These are phyloP conservation scores for Neurospora sp. DNA, from an alignment of 2,329 filamentous ascomycete species.

Conservation along the genomic window DNA sequence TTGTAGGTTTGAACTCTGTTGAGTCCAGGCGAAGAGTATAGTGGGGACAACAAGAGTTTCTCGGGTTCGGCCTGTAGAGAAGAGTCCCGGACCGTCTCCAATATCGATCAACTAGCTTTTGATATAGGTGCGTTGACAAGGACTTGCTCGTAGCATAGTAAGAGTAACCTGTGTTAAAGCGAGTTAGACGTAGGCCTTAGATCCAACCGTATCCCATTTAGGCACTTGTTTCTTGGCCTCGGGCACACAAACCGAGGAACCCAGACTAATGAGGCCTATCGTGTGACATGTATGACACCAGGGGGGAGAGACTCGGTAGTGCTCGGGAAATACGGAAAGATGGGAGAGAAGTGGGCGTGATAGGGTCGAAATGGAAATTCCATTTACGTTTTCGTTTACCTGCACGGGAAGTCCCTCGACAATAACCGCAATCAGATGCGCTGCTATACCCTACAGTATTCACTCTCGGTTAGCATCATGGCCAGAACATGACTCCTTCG, in stretches of 20 bases:
- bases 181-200: background rate
- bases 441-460: conserved; percentile 37
- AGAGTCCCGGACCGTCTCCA: conserved; percentile 67
- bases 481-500: background rate
- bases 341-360: background rate
- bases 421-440: conserved; percentile 44
- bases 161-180: conserved; percentile 47
- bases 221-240: background rate
- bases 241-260: background rate
- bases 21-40: conserved; percentile 73
- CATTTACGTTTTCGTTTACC: conserved; percentile 39
- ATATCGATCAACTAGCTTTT: conserved; percentile 61
- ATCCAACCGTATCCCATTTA: background rate
- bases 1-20: conserved; percentile 52
- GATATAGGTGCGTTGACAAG: conserved; percentile 58
- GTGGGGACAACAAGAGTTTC: conserved; percentile 80
- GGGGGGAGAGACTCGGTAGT: background rate
- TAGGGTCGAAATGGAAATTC: conserved; percentile 9
- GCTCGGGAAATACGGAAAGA: background rate
- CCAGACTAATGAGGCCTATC: background rate
- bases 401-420: conserved; percentile 36
- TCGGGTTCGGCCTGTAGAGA: conserved; percentile 70
- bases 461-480: background rate
- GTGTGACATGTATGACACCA: background rate
- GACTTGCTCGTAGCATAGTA: conserved; percentile 59